A percentile compares a stretch with the other conserved stretches of the same genome.
Evolutionary conservation across 352 stramenopile genomes (phyloP).

Genomic region (Pythium apleroticum): DNA sequence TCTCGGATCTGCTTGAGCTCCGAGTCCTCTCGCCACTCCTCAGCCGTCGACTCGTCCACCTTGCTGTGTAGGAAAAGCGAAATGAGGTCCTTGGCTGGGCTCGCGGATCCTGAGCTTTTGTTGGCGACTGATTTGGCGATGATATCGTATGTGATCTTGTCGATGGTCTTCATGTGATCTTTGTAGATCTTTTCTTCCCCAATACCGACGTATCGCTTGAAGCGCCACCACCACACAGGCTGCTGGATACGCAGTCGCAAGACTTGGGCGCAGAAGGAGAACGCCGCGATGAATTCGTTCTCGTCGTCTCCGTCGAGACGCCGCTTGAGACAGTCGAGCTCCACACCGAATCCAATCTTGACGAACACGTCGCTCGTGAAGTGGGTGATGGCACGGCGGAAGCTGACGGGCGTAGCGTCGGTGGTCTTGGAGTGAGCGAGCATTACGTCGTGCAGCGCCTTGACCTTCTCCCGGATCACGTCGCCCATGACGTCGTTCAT

Average conservation of each 20-base stretch:
- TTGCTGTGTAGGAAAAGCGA: slow-evolving; percentile 42
- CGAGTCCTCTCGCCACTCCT: slow-evolving; percentile 23
- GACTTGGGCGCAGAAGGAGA: slow-evolving; percentile 19
- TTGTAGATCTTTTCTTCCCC: slow-evolving; percentile 41
- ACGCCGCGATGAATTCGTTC: slow-evolving; percentile 23
- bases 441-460: slow-evolving; percentile 14
- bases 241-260: slow-evolving; percentile 32
- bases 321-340: slow-evolving; percentile 38
- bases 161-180: slow-evolving; percentile 37
- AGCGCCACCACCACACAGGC: slow-evolving; percentile 35
- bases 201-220: slow-evolving; percentile 40
- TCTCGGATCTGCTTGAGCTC: slow-evolving; percentile 56
- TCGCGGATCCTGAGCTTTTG: slow-evolving; percentile 10
- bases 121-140: slow-evolving; percentile 44
- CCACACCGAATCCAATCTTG: slow-evolving; percentile 60
- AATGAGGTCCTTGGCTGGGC: slow-evolving; percentile 28
- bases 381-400: slow-evolving; percentile 21
- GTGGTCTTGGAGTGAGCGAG: slow-evolving; percentile 7
- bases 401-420: slow-evolving; percentile 7
- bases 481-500: slow-evolving; percentile 41
- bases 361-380: slow-evolving; percentile 61
- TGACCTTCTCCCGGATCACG: slow-evolving; percentile 27
- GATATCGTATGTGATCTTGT: slow-evolving; percentile 46
- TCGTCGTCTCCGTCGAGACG: slow-evolving; percentile 15
- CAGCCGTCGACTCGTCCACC: slow-evolving; percentile 24